Evolutionary conservation across 805 yeast genomes (phyloP).

Genomic region (Candida nonsorbophila): DNA sequence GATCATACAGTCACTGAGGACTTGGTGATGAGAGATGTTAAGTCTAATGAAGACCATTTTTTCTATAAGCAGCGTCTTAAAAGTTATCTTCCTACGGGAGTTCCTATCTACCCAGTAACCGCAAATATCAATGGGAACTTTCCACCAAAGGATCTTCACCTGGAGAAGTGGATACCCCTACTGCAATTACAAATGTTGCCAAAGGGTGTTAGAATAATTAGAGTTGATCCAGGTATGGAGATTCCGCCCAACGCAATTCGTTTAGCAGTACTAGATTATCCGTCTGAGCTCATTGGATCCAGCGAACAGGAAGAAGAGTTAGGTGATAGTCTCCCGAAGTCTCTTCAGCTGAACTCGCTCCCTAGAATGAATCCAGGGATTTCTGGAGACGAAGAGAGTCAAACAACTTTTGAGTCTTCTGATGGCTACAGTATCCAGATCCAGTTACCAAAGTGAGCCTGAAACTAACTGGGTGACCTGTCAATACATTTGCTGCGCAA

Average conservation of each 20-base stretch:
- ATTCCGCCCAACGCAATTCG: conserved; percentile 24
- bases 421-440: conserved; percentile 22
- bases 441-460: conserved; percentile 14
- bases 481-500: background rate
- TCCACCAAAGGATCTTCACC: no score
- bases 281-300: background rate
- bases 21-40: no score
- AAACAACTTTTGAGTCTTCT: conserved; percentile 10
- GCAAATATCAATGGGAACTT: no score
- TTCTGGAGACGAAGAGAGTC: conserved; percentile 9
- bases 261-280: background rate
- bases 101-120: no score
- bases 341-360: background rate
- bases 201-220: conserved; percentile 9
- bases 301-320: background rate
- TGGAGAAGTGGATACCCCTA: no score
- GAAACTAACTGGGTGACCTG: background rate
- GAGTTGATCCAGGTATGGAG: conserved; percentile 18
- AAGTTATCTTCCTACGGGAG: no score
- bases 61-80: no score
- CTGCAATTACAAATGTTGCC: no score
- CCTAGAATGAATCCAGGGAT: background rate
- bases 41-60: no score
- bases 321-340: no score
- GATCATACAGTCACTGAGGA: no score